These are phyloP conservation scores for Musa troglodytarum DNA, from an alignment of 176 grass and related monocot species.

Conservation along the genomic window DNA sequence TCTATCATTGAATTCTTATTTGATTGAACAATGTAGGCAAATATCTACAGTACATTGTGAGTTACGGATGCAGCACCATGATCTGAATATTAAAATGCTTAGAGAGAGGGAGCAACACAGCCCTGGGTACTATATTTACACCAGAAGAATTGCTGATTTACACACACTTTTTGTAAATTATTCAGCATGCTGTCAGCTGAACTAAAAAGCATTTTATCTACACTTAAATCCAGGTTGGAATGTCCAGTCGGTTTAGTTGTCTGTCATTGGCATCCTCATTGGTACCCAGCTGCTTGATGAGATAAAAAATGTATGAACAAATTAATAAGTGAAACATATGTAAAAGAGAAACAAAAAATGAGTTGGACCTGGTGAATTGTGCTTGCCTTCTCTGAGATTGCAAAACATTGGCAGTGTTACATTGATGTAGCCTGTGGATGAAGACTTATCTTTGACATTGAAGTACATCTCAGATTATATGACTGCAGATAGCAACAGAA, in stretches of 20 bases:
- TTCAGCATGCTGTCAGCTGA: neutral
- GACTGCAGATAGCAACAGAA: conserved; percentile 47
- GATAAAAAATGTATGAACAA: neutral
- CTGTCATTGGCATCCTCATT: neutral
- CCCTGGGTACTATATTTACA: conserved; percentile 3
- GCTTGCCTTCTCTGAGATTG: neutral
- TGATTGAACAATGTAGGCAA: neutral
- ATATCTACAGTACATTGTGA: neutral
- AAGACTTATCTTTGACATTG: conserved; percentile 42
- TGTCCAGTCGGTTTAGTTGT: neutral
- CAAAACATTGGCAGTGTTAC: neutral
- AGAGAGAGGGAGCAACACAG: neutral
- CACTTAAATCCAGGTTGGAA: neutral
- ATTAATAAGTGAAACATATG: neutral
- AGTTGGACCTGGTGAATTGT: neutral
- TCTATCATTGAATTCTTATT: neutral
- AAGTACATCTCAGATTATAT: conserved; percentile 71
- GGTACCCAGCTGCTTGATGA: neutral
- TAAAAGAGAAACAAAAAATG: neutral
- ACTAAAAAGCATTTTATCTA: neutral
- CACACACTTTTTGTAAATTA: neutral
- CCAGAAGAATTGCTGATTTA: neutral
- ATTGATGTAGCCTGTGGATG: neutral
- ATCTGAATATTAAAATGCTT: neutral
- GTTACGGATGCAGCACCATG: neutral